These are phyloP conservation scores for Erysimum cheiranthoides DNA, from an alignment of 345 rosid species.

Conservation along the genomic window DNA sequence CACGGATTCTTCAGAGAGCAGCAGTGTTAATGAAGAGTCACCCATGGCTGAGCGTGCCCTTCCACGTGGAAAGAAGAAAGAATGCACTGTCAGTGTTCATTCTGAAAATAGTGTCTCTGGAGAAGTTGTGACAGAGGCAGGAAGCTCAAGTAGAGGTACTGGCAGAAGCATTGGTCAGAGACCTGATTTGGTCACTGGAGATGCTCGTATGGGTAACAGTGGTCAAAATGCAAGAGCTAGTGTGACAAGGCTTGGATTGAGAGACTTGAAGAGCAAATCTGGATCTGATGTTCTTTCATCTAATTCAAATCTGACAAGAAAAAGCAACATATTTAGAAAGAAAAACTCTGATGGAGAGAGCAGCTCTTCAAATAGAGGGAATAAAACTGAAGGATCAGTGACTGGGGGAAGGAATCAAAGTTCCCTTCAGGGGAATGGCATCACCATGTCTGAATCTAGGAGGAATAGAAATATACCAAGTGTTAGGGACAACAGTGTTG, in stretches of 20 bases:
- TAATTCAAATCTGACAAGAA: conserved; percentile 52
- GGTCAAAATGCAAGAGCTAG: conserved; percentile 46
- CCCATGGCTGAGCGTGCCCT: conserved; percentile 33
- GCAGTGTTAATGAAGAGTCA: conserved; percentile 59
- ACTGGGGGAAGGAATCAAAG: conserved; percentile 47
- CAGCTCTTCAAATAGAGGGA: conserved; percentile 67
- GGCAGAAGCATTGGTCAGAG: conserved; percentile 48
- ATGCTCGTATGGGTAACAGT: conserved; percentile 40
- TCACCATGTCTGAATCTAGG: conserved; percentile 70
- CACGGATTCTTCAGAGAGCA: conserved; percentile 75
- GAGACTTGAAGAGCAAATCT: conserved; percentile 61
- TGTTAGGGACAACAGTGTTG: conserved; percentile 57
- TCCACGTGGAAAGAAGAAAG: conserved; percentile 59
- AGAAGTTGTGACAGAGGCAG: conserved; percentile 37
- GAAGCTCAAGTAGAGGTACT: conserved; percentile 53
- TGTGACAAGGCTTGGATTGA: conserved; percentile 51
- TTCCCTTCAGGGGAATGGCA: conserved; percentile 51
- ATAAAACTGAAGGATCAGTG: conserved; percentile 54
- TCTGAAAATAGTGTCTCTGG: conserved; percentile 27
- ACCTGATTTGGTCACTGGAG: conserved; percentile 48
- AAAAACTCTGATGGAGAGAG: conserved; percentile 69
- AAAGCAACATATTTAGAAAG: conserved; percentile 54
- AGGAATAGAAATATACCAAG: conserved; percentile 57
- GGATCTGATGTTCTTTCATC: conserved; percentile 55
- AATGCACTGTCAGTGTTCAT: conserved; percentile 15